A percentile compares a stretch with the other conserved stretches of the same genome.
Conservation (phyloP, 306 rosid species). For the Medicago arabica region DNA sequence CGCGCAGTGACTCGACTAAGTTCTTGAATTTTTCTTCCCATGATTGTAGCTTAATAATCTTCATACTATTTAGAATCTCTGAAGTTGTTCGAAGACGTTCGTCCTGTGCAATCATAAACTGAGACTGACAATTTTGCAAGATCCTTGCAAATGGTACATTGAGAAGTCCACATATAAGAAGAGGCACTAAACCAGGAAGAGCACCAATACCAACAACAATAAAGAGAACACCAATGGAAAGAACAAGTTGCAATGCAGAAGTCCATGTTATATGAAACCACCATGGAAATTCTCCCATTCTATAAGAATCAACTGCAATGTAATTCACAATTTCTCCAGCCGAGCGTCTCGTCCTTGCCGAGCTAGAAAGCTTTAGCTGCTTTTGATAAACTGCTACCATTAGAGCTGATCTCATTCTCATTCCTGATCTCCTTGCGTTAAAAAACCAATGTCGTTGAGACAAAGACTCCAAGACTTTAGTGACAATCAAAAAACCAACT, state of each 20-base stretch:
- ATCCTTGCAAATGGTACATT: slow-evolving; percentile 68
- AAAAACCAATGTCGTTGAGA: not conserved
- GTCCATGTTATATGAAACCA: not conserved
- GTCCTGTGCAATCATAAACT: slow-evolving; percentile 76
- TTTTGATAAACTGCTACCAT: not conserved
- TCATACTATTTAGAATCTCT: slow-evolving; percentile 72
- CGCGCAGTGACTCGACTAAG: slow-evolving; percentile 55
- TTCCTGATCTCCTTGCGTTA: not conserved
- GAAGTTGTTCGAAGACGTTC: slow-evolving; percentile 76
- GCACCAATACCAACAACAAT: slow-evolving; percentile 70
- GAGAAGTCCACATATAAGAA: slow-evolving; percentile 51
- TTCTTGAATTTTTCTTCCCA: slow-evolving; percentile 82
- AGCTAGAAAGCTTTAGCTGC: not conserved
- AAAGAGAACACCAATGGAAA: not conserved
- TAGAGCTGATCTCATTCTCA: not conserved
- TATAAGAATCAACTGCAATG: not conserved
- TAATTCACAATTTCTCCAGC: not conserved
- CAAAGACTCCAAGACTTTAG: not conserved
- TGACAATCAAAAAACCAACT: not conserved
- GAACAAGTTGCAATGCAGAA: not conserved
- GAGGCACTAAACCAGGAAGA: slow-evolving; percentile 49
- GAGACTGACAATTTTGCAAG: slow-evolving; percentile 62
- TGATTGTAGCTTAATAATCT: slow-evolving; percentile 47
- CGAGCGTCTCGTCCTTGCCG: not conserved
- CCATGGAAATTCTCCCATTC: not conserved